Evolutionary conservation across 306 rosid genomes (phyloP).

Genomic region (Inga leiocalycina): DNA sequence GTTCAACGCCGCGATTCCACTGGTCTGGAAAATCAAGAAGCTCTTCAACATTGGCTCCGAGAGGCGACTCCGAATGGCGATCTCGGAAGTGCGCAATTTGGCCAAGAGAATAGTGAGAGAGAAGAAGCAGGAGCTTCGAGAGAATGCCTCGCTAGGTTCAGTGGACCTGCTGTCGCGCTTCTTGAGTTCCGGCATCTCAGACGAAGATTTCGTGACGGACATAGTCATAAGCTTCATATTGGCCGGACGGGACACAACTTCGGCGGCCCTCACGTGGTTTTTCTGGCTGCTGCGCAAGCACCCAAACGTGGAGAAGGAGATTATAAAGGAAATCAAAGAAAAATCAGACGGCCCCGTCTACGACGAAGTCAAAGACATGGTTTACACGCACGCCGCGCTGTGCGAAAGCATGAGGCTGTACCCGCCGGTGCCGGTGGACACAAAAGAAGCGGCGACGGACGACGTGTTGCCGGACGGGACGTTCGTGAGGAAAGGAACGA

Average conservation of each 20-base stretch:
- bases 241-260: constrained; percentile 69
- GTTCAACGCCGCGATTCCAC: constrained; percentile 18
- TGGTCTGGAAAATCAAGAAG: constrained; percentile 59
- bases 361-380: constrained; percentile 69
- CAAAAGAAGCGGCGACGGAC: constrained; percentile 44
- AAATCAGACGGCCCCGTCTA: constrained; percentile 27
- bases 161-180: constrained; percentile 64
- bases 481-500: constrained; percentile 59
- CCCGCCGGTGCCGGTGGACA: constrained; percentile 67
- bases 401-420: constrained; percentile 83
- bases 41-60: constrained; percentile 55
- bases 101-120: constrained; percentile 48
- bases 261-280: constrained; percentile 71
- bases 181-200: constrained; percentile 57
- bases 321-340: constrained; percentile 48
- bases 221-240: constrained; percentile 73
- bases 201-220: constrained; percentile 59
- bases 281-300: constrained; percentile 63
- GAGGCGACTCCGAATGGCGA: constrained; percentile 32
- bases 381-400: constrained; percentile 73
- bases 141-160: constrained; percentile 38
- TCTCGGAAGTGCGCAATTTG: constrained; percentile 50
- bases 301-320: constrained; percentile 49
- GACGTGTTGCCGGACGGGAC: constrained; percentile 78
- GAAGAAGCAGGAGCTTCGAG: constrained; percentile 50